phyloP scores from a whole-genome alignment of 305 asterid genomes.

The Solanum hybrid region DNA sequence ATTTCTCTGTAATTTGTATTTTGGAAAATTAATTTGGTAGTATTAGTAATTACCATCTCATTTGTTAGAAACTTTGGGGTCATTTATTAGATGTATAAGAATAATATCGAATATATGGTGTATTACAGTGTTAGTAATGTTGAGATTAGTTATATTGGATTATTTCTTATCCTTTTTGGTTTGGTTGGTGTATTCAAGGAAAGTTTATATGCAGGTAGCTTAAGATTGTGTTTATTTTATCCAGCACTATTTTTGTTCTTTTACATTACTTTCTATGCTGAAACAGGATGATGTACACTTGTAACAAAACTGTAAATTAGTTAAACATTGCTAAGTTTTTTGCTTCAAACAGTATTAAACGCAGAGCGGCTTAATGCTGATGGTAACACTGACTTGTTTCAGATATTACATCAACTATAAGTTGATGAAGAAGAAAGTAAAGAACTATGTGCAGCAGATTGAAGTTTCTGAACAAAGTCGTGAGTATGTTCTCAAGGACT shows the following conservation, averaged over 20 bases:
- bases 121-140: background rate
- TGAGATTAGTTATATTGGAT: background rate
- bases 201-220: background rate
- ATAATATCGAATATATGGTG: background rate
- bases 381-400: background rate
- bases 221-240: background rate
- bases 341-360: background rate
- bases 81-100: background rate
- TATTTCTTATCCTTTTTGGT: background rate
- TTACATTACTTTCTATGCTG: background rate
- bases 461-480: constrained; percentile 38
- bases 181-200: background rate
- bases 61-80: background rate
- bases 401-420: constrained; percentile 71
- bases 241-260: background rate
- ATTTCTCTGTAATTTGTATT: background rate
- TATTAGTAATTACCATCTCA: background rate
- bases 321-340: background rate
- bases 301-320: background rate
- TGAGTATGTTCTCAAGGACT: constrained; percentile 47
- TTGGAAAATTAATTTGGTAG: background rate
- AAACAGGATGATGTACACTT: background rate
- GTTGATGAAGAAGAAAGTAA: constrained; percentile 73
- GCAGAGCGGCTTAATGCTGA: background rate
- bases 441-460: constrained; percentile 45